Base-by-base conservation (phyloP, 1,284 basidiomycete species). In the Meripilus lineatus region DNA sequence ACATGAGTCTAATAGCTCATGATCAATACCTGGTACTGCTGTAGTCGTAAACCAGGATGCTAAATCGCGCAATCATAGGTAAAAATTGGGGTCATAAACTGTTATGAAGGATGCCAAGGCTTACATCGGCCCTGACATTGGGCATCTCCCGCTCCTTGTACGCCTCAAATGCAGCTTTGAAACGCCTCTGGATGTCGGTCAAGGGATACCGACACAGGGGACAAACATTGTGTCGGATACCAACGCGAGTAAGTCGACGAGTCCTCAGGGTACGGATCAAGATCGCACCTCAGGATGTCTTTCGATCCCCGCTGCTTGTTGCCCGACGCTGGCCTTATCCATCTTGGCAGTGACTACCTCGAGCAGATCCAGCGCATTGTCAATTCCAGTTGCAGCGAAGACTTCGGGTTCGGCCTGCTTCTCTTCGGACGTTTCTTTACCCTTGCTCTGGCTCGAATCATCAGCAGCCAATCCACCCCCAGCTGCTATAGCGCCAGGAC, bases 151-250 rank as follows among this genome's bases (percentile, higher is more conserved):
- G 74, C 54, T 97, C 93, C 59, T 89, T 81, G 67, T 94, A 98
- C 3, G 91, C 92, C 59, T 94, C 92, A 54, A 89, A 93, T 5
- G 93, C 89, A 32, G 84, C 92, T 74, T 94, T 94, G 76, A 88
- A 93, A 49, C 91, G 81, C 60, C 90, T 75, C 84, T 90, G 57
- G 47, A 35, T 8, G 46, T 40, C 41, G 20, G 38, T 44, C 40
- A 37, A 40, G 33, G 40, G 36, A 33, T 22, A 32, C 36, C n/a
- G n/a, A n/a, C n/a, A n/a, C n/a, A n/a, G n/a, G n/a, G n/a, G n/a
- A n/a, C n/a, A n/a, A n/a, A n/a, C n/a, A n/a, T n/a, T n/a, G n/a
- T n/a, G n/a, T n/a, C n/a, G n/a, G n/a, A n/a, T 8, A 30, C 28
- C 28, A 8, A 30, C n/a, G 10, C 28, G 8, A 30, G 28, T 30